phyloP scores from a whole-genome alignment of 345 rosid genomes.

The Anacardium occidentale region DNA sequence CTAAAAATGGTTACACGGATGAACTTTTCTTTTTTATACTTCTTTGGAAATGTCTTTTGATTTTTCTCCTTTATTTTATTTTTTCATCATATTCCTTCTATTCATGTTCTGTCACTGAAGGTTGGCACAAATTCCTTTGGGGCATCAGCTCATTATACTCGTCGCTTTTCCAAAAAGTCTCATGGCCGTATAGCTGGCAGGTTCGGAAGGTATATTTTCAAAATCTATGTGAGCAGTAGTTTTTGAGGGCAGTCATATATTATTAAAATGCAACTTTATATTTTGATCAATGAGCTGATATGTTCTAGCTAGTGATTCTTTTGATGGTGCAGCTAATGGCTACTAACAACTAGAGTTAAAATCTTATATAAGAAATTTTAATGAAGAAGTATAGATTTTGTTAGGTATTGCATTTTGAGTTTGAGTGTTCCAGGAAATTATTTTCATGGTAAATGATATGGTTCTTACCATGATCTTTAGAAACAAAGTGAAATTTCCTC shows the following conservation, averaged over 20 bases:
- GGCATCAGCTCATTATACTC: slow-evolving; percentile 74
- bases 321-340: neutral
- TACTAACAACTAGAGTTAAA: neutral
- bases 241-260: slow-evolving; percentile 3
- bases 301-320: neutral
- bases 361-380: neutral
- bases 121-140: slow-evolving; percentile 72
- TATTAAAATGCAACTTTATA: neutral
- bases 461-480: too few species aligned
- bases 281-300: neutral
- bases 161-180: slow-evolving; percentile 69
- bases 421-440: neutral
- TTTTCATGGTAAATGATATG: too few species aligned
- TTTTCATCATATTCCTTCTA: neutral
- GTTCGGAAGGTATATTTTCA: slow-evolving; percentile 61
- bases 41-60: neutral
- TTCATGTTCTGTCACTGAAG: slow-evolving; percentile 37
- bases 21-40: neutral
- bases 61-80: neutral
- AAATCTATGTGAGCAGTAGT: slow-evolving; percentile 13
- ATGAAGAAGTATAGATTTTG: neutral
- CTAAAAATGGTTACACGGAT: neutral
- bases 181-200: slow-evolving; percentile 81
- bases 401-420: neutral
- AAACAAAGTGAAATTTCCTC: too few species aligned